Conservation (phyloP, 352 stramenopile genomes). For the Globisporangium polare region DNA sequence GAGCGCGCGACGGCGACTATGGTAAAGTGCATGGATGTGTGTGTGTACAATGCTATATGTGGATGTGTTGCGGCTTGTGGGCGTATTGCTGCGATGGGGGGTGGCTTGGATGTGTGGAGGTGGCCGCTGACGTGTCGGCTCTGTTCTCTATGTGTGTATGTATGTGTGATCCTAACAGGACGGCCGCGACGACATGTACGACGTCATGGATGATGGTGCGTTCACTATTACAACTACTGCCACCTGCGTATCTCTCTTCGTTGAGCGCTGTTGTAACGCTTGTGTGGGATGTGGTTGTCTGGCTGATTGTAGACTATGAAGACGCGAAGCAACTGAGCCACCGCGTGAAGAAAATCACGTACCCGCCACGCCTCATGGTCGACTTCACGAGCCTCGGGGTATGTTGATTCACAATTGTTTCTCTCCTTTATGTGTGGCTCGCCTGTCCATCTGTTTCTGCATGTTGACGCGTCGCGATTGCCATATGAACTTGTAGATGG, state of each 20-base stretch:
- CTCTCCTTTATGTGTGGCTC: neutral
- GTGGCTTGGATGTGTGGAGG: neutral
- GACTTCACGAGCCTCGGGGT: slow-evolving; percentile 81
- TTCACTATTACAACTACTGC: neutral
- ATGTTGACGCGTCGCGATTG: neutral
- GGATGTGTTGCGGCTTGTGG: neutral
- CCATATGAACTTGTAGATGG: slow-evolving; percentile 30
- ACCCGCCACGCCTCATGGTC: slow-evolving; percentile 78
- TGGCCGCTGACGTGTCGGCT: neutral
- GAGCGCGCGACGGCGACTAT: neutral
- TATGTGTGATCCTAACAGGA: slow-evolving; percentile 19
- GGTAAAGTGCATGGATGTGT: neutral
- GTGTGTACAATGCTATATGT: neutral
- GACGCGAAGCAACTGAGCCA: slow-evolving; percentile 28
- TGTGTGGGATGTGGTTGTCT: neutral
- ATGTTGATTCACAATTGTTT: slow-evolving; percentile 16
- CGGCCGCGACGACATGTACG: slow-evolving; percentile 42
- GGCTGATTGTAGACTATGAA: slow-evolving; percentile 23
- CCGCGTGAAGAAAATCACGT: slow-evolving; percentile 47
- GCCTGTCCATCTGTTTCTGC: neutral
- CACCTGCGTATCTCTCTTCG: neutral
- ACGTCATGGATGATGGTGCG: slow-evolving; percentile 40
- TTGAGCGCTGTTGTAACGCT: neutral
- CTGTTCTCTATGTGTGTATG: slow-evolving; percentile 1
- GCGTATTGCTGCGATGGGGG: neutral